Conservation (phyloP, 2,329 filamentous ascomycete genomes). For the Fusarium siculi region DNA sequence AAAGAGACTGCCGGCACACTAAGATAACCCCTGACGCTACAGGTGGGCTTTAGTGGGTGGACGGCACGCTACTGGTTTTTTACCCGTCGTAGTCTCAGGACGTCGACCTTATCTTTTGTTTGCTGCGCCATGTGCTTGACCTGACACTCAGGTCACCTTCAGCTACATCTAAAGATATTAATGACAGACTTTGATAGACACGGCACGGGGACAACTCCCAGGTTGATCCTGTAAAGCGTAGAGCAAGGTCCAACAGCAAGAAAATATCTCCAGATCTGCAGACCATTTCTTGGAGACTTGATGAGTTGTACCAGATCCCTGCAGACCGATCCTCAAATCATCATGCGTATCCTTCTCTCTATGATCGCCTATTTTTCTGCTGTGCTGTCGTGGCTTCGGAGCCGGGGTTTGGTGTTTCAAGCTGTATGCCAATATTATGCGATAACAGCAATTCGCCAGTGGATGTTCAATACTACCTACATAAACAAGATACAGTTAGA, state of each 20-base stretch:
- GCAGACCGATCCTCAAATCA: constrained; percentile 28
- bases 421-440: constrained; percentile 30
- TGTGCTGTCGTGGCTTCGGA: constrained; percentile 35
- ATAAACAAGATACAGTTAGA: constrained; percentile 15
- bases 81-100: constrained; percentile 20
- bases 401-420: constrained; percentile 35
- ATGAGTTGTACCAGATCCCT: constrained; percentile 25
- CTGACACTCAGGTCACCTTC: constrained; percentile 25
- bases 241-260: neutral
- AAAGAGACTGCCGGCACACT: constrained; percentile 23
- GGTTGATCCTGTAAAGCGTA: constrained; percentile 2
- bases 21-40: constrained; percentile 31
- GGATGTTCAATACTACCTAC: neutral
- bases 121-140: constrained; percentile 25
- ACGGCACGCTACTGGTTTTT: neutral
- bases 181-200: neutral
- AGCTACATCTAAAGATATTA: neutral
- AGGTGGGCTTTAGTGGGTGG: neutral
- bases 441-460: neutral
- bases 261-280: constrained; percentile 16
- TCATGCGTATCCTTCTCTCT: constrained; percentile 20
- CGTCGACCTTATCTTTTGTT: constrained; percentile 16
- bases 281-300: neutral
- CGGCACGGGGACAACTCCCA: neutral
- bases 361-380: constrained; percentile 18